Percentiles rank a stretch among this genome's conserved stretches.
Evolutionary conservation across 805 yeast species (phyloP).

Genomic region (Hanseniaspora thailandica): DNA sequence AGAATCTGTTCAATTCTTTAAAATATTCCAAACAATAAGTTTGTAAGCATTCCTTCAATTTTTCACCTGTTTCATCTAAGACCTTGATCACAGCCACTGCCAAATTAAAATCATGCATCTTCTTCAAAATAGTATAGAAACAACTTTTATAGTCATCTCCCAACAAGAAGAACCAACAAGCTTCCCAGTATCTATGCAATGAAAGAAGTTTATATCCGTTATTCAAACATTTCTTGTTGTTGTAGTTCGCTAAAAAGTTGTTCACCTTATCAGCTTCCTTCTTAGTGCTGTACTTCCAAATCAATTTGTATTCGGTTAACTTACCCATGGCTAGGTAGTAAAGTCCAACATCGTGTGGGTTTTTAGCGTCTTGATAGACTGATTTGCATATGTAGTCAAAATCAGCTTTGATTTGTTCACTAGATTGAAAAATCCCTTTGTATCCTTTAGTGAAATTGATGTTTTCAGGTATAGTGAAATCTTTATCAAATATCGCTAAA

Average conservation of each 20-base stretch:
- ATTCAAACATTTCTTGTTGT: slow-evolving; percentile 2
- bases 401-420: background rate
- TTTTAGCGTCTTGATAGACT: background rate
- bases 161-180: slow-evolving; percentile 14
- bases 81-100: background rate
- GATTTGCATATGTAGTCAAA: slow-evolving; percentile 3
- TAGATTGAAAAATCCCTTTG: background rate
- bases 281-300: slow-evolving; percentile 4
- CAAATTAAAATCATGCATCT: background rate
- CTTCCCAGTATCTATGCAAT: slow-evolving; percentile 11
- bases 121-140: slow-evolving; percentile 6
- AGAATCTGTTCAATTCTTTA: slow-evolving; percentile 1
- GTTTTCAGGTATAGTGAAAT: background rate
- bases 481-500: background rate
- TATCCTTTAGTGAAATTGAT: background rate
- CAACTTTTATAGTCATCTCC: slow-evolving; percentile 12
- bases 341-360: slow-evolving; percentile 10
- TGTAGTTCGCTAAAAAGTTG: background rate
- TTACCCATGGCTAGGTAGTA: slow-evolving; percentile 5
- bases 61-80: background rate
- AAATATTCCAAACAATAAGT: slow-evolving; percentile 8
- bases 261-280: slow-evolving; percentile 5
- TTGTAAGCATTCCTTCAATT: slow-evolving; percentile 7
- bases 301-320: background rate
- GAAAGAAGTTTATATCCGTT: slow-evolving; percentile 12